Conservation (phyloP, 192 early-diverging fungal species). For the Backusella parvicylindrica region DNA sequence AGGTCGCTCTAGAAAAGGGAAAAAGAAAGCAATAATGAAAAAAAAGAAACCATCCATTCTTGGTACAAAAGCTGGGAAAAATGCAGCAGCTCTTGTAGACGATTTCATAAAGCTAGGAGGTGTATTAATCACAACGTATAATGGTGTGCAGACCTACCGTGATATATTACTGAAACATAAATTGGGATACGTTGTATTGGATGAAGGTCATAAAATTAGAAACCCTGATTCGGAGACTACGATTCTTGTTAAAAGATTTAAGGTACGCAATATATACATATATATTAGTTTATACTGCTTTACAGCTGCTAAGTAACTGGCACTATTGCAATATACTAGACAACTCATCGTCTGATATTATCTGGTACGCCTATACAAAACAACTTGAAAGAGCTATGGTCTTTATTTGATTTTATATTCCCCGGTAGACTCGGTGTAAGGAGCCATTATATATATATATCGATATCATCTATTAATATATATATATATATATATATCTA, state of each 20-base stretch:
- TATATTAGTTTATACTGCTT: too few relatives aligned
- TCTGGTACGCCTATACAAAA: constrained; percentile 85
- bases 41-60: constrained; percentile 12
- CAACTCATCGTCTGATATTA: constrained; percentile 69
- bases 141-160: constrained; percentile 72
- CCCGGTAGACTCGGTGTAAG: constrained; percentile 67
- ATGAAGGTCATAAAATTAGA: constrained; percentile 96
- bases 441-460: neutral
- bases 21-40: neutral
- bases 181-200: constrained; percentile 88
- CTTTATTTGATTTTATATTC: constrained; percentile 76
- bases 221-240: constrained; percentile 92
- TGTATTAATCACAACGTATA: constrained; percentile 87
- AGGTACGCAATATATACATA: too few relatives aligned
- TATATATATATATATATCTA: constrained; percentile 27
- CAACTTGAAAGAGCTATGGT: constrained; percentile 78
- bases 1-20: neutral
- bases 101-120: constrained; percentile 55
- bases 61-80: constrained; percentile 31
- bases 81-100: constrained; percentile 44
- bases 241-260: constrained; percentile 64
- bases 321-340: constrained; percentile 27
- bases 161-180: constrained; percentile 60
- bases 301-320: neutral
- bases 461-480: neutral